Percentiles rank a stretch among this genome's conserved stretches.
Conservation (phyloP, 805 yeast species). For the Myxozyma vanderwaltii region DNA sequence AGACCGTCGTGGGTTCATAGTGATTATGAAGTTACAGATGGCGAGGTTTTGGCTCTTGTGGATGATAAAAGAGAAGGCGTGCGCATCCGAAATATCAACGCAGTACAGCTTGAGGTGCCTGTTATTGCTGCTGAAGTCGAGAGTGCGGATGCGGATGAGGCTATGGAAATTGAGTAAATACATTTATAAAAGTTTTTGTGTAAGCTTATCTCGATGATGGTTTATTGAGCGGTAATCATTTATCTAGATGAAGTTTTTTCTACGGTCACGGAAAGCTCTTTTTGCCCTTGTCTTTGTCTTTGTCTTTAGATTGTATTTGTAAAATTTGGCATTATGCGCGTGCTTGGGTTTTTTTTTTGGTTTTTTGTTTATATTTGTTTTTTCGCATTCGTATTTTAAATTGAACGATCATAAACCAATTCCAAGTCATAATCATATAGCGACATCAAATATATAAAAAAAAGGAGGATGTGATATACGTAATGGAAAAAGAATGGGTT, state of each 20-base stretch:
- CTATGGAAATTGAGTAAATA: conserved; percentile 6
- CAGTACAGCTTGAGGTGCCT: conserved; percentile 2
- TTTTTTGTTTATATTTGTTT: neutral
- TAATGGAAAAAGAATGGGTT: too few species aligned
- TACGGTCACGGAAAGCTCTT: conserved; percentile 4
- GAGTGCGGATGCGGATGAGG: neutral
- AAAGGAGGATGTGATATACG: too few species aligned
- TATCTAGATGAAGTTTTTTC: neutral
- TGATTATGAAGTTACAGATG: conserved; percentile 59
- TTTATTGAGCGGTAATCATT: neutral
- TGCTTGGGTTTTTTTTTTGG: neutral
- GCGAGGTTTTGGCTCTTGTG: conserved; percentile 6
- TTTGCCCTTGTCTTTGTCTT: too few species aligned
- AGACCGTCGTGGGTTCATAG: conserved; percentile 91
- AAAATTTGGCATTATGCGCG: neutral
- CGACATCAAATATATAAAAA: neutral
- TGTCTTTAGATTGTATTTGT: neutral
- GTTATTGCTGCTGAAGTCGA: conserved; percentile 1
- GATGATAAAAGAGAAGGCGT: conserved; percentile 18
- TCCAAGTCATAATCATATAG: neutral
- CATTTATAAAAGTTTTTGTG: neutral
- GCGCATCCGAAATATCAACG: conserved; percentile 7
- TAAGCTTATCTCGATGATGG: neutral
- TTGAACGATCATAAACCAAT: neutral
- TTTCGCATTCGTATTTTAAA: neutral